phyloP scores from a whole-genome alignment of 306 rosid species.

The Albizia julibrissin region DNA sequence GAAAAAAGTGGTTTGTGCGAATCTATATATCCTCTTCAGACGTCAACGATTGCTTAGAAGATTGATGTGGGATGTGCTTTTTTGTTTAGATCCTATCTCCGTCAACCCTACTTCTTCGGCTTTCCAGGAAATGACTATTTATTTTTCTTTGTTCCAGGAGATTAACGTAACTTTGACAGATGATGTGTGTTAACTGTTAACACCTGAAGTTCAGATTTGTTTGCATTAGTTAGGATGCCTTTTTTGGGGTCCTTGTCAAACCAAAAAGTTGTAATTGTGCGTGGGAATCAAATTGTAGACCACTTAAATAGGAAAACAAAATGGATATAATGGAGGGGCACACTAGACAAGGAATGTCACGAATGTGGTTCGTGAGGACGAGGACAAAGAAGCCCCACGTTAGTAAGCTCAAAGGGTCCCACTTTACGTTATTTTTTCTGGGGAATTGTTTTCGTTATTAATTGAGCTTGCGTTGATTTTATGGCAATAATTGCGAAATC shows the following conservation, averaged over 20 bases:
- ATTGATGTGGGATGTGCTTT: too few relatives aligned
- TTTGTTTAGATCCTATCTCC: background rate
- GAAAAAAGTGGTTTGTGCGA: background rate
- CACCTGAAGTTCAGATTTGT: constrained; percentile 30
- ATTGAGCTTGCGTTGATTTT: background rate
- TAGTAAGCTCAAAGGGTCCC: background rate
- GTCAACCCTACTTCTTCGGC: background rate
- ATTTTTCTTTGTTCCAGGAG: background rate
- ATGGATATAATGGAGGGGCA: constrained; percentile 18
- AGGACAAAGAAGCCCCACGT: constrained; percentile 32
- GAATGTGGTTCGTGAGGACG: constrained; percentile 31
- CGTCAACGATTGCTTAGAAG: background rate
- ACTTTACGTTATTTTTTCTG: background rate
- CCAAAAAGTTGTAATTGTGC: constrained; percentile 15
- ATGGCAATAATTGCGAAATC: constrained; percentile 39
- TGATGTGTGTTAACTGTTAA: background rate
- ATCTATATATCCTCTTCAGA: background rate
- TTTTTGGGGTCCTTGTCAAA: constrained; percentile 27
- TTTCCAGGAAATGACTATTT: background rate
- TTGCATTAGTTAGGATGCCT: constrained; percentile 21
- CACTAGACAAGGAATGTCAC: constrained; percentile 35
- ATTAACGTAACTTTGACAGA: background rate
- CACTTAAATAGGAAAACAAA: constrained; percentile 17
- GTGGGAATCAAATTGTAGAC: constrained; percentile 24
- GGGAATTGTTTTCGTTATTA: constrained; percentile 4